Base-by-base conservation (phyloP, 352 stramenopile species). In the Phytophthora pistaciae region DNA sequence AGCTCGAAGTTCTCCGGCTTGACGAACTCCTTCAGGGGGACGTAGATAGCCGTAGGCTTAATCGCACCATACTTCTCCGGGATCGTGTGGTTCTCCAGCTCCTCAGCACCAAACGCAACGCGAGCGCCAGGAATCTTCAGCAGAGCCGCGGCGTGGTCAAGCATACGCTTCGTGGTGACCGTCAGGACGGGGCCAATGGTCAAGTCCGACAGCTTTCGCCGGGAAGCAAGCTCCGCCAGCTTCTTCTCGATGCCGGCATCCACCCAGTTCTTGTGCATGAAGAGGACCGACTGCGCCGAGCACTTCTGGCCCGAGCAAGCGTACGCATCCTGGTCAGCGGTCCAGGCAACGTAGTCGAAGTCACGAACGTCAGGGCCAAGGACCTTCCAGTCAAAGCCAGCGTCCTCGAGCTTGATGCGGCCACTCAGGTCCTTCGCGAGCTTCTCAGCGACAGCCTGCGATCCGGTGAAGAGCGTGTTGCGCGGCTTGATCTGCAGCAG, bases 361-460 rank as follows among this genome's bases (percentile, higher is more conserved):
- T 99, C 91, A 57, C 77, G 56, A 9, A 99, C 97, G 75, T 99
- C 98, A 1, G 97, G 97, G 33, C 97, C 97, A 38, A 99, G 83
- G 49, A 94, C 90, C 79, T 99, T 99, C 98, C 98, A 99, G 85
- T 99, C 98, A 75, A 99, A 99, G 20, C 98, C 98, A 52, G 98
- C 97, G 80, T 99, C 98, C 77, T 99, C 98, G 23, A 99, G 86
- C 84, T 98, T 98, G 57, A 98, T 96, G 21, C 86, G 87, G 33
- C 95, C 94, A 52, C 92, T 87, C 16, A 99, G 93, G 59, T 98
- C 95, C 70, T 92, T 82, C 0, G 89, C 90, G 16, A 99, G 87
- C 66, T 96, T 90, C 75, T 99, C 96, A 29, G 92, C 97, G 6
- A 99, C 96, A 38, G 79, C 79, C 36, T 92, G 97, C 25, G 90